phyloP scores from a whole-genome alignment of 768 basidiomycete genomes.

The Pisolithus marmoratus region DNA sequence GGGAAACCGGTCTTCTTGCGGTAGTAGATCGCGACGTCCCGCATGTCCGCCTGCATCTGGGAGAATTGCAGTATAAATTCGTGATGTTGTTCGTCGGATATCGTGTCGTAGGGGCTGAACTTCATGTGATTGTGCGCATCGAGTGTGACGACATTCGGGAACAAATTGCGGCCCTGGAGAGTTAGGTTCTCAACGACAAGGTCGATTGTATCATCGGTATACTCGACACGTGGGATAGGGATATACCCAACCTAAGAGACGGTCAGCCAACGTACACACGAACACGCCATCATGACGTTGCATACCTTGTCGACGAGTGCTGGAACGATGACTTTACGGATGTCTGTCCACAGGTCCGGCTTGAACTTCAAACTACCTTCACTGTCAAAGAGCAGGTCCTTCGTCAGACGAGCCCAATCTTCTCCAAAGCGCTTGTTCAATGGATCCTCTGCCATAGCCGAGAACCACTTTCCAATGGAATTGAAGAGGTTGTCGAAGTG shows the following conservation, averaged over 20 bases:
- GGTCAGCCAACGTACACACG: not conserved
- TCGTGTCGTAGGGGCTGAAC: conserved; percentile 69
- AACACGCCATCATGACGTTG: not conserved
- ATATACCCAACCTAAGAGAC: conserved; percentile 58
- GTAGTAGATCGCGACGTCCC: conserved; percentile 91
- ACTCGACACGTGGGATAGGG: conserved; percentile 92
- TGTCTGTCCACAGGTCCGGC: conserved; percentile 82
- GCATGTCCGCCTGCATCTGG: conserved; percentile 92
- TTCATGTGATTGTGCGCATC: conserved; percentile 80
- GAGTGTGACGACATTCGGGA: conserved; percentile 71
- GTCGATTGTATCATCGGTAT: conserved; percentile 81
- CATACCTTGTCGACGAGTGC: conserved; percentile 66
- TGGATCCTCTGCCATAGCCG: conserved; percentile 79
- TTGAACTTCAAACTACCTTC: conserved; percentile 89
- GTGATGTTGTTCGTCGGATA: conserved; percentile 59
- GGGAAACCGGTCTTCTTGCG: conserved; percentile 79
- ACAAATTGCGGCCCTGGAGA: conserved; percentile 80
- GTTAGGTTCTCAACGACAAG: conserved; percentile 92
- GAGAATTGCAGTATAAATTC: conserved; percentile 67
- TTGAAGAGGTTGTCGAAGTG: conserved; percentile 82
- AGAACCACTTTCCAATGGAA: conserved; percentile 71
- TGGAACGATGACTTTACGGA: conserved; percentile 78
- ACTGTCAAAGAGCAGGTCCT: conserved; percentile 68
- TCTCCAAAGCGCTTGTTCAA: conserved; percentile 76
- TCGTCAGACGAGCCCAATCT: conserved; percentile 77